Base-by-base conservation (phyloP, 2,329 filamentous ascomycete genomes). In the Pseudocercospora eumusae region DNA sequence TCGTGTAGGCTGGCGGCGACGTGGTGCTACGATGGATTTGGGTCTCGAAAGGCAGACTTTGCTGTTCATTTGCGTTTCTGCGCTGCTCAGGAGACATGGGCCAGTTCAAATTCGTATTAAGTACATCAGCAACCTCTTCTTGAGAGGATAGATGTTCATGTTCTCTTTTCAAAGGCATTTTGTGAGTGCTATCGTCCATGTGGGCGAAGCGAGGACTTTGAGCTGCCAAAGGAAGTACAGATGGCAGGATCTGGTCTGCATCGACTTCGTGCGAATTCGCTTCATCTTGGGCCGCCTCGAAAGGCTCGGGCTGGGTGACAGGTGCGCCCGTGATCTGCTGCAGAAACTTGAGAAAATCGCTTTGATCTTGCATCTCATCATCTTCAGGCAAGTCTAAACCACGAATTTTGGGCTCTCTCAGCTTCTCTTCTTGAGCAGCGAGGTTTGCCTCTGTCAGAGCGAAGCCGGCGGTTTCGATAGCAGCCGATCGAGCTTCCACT, bases 381-480 rank as follows among this genome's bases (percentile, higher is more conserved):
- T 75, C 73, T 58, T 66, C 59, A 1, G 64, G 66, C 11, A 76
- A 54, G 56, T 76, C 74, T 0, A 61, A 20, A 4, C 65, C 74
- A 49, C 74, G 65, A 3, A 64, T 47, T 8, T 61, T 28, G n/a
- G 62, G 58, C 20, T 50, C 45, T 25, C 58, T 61, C 23, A 72
- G 65, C 31, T 68, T 57, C 27, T 68, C 71, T 64, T 75, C 69
- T 45, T 74, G 71, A 57, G 65, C 72, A 27, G 69, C 69, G 15
- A 75, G 66, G 50, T 75, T 76, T 9, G 68, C 72, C 59, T 68
- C 69, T 2, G 74, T 76, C 28, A 76, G 61, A 15, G 69, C 62
- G 56, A 54, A 54, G 18, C 52, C 52, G 18, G 52, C 52, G 23
- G 31, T 54, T 28, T 54, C 52, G 23, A 54, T 54, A n/a, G 52